These are phyloP conservation scores for Hypericum perforatum DNA, from an alignment of 345 rosid species.

Conservation along the genomic window DNA sequence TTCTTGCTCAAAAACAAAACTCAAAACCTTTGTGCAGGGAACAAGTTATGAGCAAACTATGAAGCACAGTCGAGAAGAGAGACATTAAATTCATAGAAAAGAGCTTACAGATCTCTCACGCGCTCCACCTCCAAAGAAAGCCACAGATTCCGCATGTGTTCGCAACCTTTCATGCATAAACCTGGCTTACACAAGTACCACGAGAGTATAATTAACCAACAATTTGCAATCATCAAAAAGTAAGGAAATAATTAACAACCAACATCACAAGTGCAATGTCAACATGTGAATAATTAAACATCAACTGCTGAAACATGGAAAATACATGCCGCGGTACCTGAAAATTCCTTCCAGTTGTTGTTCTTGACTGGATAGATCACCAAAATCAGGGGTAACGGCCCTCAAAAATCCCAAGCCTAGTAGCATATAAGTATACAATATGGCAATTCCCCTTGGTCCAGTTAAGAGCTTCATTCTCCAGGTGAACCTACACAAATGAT, in stretches of 20 bases:
- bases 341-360: conserved; percentile 94
- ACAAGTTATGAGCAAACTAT: no score
- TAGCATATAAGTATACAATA: conserved; percentile 86
- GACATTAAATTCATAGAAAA: background rate
- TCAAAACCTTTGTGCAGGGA: no score
- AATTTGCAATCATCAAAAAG: conserved; percentile 6
- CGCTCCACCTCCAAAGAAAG: conserved; percentile 99
- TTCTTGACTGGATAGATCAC: conserved; percentile 70
- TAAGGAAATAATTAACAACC: conserved; percentile 10
- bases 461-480: conserved; percentile 99
- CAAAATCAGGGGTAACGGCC: conserved; percentile 85
- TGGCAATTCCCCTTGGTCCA: conserved; percentile 89
- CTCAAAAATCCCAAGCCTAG: conserved; percentile 91
- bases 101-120: conserved; percentile 92
- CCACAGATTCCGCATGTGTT: conserved; percentile 97
- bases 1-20: no score
- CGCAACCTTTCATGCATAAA: conserved; percentile 99
- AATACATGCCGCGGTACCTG: conserved; percentile 39
- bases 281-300: background rate
- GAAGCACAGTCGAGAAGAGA: no score
- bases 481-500: conserved; percentile 56
- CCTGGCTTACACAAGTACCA: conserved; percentile 27
- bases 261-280: conserved; percentile 2
- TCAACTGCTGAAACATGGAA: background rate
- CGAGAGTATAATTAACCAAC: background rate